Percentiles rank a stretch among this genome's conserved stretches.
Evolutionary conservation across 2,329 filamentous ascomycete species (phyloP).

Genomic region (Neobulgaria alba): DNA sequence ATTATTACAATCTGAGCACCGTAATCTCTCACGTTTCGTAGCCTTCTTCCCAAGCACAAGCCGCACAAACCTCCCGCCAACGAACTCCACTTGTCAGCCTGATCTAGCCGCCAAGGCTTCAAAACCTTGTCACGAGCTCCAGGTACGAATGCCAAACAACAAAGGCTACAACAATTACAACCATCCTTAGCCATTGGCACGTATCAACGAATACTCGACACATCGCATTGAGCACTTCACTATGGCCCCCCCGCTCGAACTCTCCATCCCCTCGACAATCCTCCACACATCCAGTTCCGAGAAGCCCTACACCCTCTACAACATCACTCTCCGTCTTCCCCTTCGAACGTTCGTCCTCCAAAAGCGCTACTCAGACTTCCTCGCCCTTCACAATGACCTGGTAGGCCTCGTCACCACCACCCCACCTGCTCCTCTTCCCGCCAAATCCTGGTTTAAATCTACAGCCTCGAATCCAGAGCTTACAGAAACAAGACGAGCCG

Average conservation of each 20-base stretch:
- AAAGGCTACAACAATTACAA: neutral
- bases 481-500: conserved; percentile 59
- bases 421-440: conserved; percentile 60
- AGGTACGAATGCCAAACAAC: neutral
- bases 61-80: too few species aligned
- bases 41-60: too few species aligned
- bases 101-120: conserved; percentile 4
- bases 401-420: conserved; percentile 48
- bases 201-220: neutral
- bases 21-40: too few species aligned
- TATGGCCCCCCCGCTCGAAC: conserved; percentile 59
- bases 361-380: conserved; percentile 79
- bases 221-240: neutral
- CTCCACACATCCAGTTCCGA: conserved; percentile 29
- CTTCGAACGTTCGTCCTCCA: conserved; percentile 66
- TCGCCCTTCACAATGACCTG: conserved; percentile 54
- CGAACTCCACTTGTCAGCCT: too few species aligned
- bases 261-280: conserved; percentile 32
- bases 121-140: conserved; percentile 10
- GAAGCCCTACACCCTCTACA: conserved; percentile 64
- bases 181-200: conserved; percentile 1
- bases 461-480: conserved; percentile 62
- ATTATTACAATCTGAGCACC: too few species aligned
- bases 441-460: conserved; percentile 69
- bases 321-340: conserved; percentile 67